Percentiles rank a stretch among this genome's conserved stretches.
Conservation (phyloP, 1,139 yeast species). For the Yamadazyma friedrichii region DNA sequence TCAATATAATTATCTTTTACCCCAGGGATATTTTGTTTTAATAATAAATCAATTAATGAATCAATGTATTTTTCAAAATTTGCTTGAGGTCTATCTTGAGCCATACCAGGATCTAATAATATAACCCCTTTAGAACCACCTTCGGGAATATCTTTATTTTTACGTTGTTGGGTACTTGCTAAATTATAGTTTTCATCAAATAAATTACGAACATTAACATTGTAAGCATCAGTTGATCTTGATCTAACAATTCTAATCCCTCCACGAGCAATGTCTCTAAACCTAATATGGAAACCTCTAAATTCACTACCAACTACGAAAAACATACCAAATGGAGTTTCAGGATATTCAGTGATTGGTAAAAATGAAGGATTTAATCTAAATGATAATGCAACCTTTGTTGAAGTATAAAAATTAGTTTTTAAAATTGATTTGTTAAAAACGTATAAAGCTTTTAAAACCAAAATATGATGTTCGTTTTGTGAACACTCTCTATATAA, state of each 20-base stretch:
- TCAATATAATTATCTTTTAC: conserved; percentile 86
- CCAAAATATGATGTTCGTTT: conserved; percentile 76
- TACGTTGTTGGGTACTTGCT: conserved; percentile 94
- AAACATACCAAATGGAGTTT: conserved; percentile 91
- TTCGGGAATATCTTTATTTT: conserved; percentile 97
- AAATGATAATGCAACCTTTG: conserved; percentile 93
- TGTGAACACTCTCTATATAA: conserved; percentile 74
- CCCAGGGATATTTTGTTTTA: conserved; percentile 71
- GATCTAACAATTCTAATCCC: conserved; percentile 96
- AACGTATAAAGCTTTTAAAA: conserved; percentile 75
- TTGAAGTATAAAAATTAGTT: conserved; percentile 91
- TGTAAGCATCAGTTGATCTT: conserved; percentile 81
- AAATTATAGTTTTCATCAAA: conserved; percentile 96
- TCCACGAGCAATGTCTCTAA: conserved; percentile 97
- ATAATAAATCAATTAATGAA: conserved; percentile 80
- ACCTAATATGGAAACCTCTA: conserved; percentile 95
- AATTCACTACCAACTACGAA: conserved; percentile 95
- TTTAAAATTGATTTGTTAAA: conserved; percentile 87
- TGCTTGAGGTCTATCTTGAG: conserved; percentile 79
- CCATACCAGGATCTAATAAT: conserved; percentile 73
- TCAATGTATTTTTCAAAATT: conserved; percentile 94
- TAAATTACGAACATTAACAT: conserved; percentile 79
- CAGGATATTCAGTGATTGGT: conserved; percentile 85
- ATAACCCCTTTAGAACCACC: conserved; percentile 99
- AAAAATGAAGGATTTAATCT: conserved; percentile 84